These are phyloP conservation scores for Hippophae rhamnoides DNA, from an alignment of 306 rosid genomes.

Conservation along the genomic window DNA sequence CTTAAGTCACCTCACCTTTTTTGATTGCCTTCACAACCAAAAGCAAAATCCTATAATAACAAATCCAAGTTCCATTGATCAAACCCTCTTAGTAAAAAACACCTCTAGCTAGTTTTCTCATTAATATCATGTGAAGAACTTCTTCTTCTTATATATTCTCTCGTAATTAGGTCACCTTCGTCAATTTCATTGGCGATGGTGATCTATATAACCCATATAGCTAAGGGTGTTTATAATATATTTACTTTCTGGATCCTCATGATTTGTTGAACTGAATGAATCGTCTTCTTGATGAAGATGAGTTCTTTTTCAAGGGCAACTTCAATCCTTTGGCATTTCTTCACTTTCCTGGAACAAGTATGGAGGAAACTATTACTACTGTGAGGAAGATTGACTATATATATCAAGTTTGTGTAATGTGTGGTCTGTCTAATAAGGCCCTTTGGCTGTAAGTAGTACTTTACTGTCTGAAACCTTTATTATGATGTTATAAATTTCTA, in stretches of 20 bases:
- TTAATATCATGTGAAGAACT: slow-evolving; percentile 10
- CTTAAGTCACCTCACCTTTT: slow-evolving; percentile 60
- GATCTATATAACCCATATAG: background rate
- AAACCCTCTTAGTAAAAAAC: slow-evolving; percentile 44
- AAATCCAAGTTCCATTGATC: slow-evolving; percentile 29
- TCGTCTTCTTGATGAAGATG: slow-evolving; percentile 24
- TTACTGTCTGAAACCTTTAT: too few species aligned
- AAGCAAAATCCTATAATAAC: slow-evolving; percentile 41
- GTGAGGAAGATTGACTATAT: too few species aligned
- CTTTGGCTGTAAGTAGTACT: too few species aligned
- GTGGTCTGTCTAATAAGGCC: too few species aligned
- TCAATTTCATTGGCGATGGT: slow-evolving; percentile 15
- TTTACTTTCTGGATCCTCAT: slow-evolving; percentile 1
- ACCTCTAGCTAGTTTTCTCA: background rate
- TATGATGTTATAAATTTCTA: too few species aligned
- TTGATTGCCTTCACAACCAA: slow-evolving; percentile 47
- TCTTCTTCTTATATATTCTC: background rate
- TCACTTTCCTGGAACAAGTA: slow-evolving; percentile 17
- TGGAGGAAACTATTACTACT: too few species aligned
- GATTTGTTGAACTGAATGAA: slow-evolving; percentile 10
- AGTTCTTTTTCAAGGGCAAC: slow-evolving; percentile 79
- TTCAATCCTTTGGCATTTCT: slow-evolving; percentile 91
- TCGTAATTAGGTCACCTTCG: slow-evolving; percentile 19
- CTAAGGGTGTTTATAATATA: slow-evolving; percentile 13
- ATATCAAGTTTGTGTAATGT: too few species aligned